Conservation (phyloP, 1,284 basidiomycete species). For the Porogramme epimiltina region DNA sequence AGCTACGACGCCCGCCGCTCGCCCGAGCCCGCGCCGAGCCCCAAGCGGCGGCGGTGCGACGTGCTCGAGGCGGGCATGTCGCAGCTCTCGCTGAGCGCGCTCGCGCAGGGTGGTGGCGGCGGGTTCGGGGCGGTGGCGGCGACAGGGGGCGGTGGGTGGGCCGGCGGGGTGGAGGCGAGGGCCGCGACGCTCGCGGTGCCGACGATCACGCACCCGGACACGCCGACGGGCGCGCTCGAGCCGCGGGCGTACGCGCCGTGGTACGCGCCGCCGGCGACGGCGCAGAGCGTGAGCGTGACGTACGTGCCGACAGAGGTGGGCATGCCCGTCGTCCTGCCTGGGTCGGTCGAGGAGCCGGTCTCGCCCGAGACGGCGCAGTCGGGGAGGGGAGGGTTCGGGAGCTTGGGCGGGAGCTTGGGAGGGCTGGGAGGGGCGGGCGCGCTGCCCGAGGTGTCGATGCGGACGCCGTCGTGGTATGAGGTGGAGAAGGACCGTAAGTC, state of each 20-base stretch:
- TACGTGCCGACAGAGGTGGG: constrained; percentile 4
- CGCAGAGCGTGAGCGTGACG: not conserved
- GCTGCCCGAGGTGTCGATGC: constrained; percentile 58
- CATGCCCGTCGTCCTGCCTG: constrained; percentile 34
- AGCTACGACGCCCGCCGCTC: constrained; percentile 16
- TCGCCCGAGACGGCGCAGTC: constrained; percentile 24
- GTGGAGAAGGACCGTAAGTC: constrained; percentile 67
- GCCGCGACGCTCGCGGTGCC: not conserved
- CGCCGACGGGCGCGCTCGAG: too few relatives aligned
- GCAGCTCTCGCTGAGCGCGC: constrained; percentile 44
- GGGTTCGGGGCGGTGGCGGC: too few relatives aligned
- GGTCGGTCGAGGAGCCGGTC: constrained; percentile 48
- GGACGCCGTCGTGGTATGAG: constrained; percentile 64
- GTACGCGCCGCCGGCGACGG: constrained; percentile 16
- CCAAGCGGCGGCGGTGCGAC: constrained; percentile 52
- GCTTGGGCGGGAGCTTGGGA: not conserved
- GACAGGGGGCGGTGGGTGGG: too few relatives aligned
- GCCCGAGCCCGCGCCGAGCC: constrained; percentile 27
- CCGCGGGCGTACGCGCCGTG: not conserved
- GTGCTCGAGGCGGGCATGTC: constrained; percentile 62
- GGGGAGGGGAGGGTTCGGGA: not conserved
- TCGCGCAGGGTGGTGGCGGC: too few relatives aligned
- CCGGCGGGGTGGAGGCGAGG: too few relatives aligned
- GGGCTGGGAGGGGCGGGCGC: constrained; percentile 5
- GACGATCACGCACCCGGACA: too few relatives aligned